Evolutionary conservation across 1,284 basidiomycete species (phyloP).

Genomic region (Moesziomyces parantarcticus): DNA sequence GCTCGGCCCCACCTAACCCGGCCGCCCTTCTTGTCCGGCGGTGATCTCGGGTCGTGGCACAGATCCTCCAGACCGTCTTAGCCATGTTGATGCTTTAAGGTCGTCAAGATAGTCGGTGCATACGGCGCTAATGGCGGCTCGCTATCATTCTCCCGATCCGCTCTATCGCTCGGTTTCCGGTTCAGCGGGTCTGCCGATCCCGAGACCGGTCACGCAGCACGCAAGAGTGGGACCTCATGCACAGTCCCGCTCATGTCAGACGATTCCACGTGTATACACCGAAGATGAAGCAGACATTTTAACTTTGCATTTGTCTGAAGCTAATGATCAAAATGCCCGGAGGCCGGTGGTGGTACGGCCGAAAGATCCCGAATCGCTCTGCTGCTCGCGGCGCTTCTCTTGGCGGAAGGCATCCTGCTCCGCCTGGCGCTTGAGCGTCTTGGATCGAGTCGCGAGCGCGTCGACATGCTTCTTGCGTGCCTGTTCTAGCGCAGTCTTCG

Average conservation of each 20-base stretch:
- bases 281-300: no score
- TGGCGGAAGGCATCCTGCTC: conserved; percentile 39
- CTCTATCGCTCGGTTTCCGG: no score
- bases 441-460: conserved; percentile 15
- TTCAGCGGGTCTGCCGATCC: no score
- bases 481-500: conserved; percentile 16
- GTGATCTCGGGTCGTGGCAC: background rate
- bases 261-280: no score
- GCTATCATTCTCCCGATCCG: no score
- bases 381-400: conserved; percentile 43
- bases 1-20: no score
- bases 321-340: conserved; percentile 14
- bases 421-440: conserved; percentile 40
- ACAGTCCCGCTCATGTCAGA: no score
- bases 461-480: conserved; percentile 34
- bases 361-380: conserved; percentile 8
- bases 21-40: background rate
- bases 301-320: background rate
- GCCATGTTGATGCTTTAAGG: no score
- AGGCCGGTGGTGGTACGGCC: conserved; percentile 4
- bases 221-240: no score
- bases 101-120: no score
- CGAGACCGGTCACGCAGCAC: no score
- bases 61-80: background rate
- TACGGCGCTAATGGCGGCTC: no score